Base-by-base conservation (phyloP, 192 early-diverging fungal species). In the Gigaspora rosea region DNA sequence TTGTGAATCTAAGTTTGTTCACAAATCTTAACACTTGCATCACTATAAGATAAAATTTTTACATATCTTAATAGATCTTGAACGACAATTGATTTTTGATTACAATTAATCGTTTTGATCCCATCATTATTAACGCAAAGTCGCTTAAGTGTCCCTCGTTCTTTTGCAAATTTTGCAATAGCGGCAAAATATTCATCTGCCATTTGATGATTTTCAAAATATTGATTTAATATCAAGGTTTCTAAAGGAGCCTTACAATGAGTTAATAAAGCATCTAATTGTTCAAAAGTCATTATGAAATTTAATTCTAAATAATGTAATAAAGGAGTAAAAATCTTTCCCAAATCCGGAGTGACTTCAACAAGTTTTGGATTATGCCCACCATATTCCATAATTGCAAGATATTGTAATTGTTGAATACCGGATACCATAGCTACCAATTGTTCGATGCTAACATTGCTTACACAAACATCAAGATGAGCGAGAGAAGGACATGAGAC, bases 401-500 rank as follows among this genome's bases (percentile, higher is more conserved):
- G 52, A 56, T 56, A 56, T 56, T 56, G 52, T 18, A 56, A n/a
- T 56, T 56, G 15, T 56, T 56, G 12, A 18, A 56, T 18, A 18
- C 18, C 52, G 12, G 18, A 56, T 56, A 56, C 18, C 52, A 56
- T 56, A 56, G 12, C 18, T 56, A 18, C 18, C 12, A 56, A 18
- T 18, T 18, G 18, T 18, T 13, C 15, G 4, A 56, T 18, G 12
- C 52, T 56, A 56, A 56, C 12, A 56, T 56, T 56, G 18, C 18
- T 56, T 56, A 56, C 52, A 56, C 52, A 56, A 56, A 56, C 18
- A n/a, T 56, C 52, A 56, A 56, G 52, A n/a, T 56, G 52, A 56
- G 18, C 18, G 12, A 56, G 18, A 56, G 15, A 13, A 12, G 52
- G 12, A 18, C 52, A 56, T 56, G 18, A 11, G 12, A 4, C 12